These are phyloP conservation scores for Metarhizium humberi DNA, from an alignment of 2,329 filamentous ascomycete genomes.

Conservation along the genomic window DNA sequence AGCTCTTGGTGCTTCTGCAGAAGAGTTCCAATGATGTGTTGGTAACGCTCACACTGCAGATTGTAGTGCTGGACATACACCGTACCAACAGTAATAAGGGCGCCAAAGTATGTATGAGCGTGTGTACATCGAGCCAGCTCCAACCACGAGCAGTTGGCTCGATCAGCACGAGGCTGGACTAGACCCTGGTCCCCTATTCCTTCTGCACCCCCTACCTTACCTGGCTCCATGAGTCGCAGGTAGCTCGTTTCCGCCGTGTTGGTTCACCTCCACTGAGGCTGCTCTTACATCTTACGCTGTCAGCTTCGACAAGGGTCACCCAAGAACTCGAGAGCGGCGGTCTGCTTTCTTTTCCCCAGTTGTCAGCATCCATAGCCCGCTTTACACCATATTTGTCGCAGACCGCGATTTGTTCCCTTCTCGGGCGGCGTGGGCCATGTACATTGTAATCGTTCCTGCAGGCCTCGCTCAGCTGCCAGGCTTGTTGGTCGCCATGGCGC, in stretches of 20 bases:
- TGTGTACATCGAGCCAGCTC: background rate
- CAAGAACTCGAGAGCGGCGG: constrained; percentile 2
- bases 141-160: background rate
- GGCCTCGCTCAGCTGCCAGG: constrained; percentile 6
- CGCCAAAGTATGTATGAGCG: background rate
- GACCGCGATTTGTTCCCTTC: constrained; percentile 4
- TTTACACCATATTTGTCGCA: constrained; percentile 4
- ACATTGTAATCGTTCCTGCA: constrained; percentile 1
- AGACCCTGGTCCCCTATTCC: background rate
- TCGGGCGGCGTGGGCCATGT: constrained; percentile 5
- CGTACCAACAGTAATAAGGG: background rate
- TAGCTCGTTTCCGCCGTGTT: constrained; percentile 5
- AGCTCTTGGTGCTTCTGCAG: background rate
- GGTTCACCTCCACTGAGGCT: constrained; percentile 8
- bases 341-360: background rate
- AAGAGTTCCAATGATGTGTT: background rate
- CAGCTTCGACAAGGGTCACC: constrained; percentile 7
- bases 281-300: constrained; percentile 5
- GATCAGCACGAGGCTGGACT: constrained; percentile 1
- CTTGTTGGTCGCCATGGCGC: constrained; percentile 8
- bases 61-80: background rate
- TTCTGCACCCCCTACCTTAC: background rate
- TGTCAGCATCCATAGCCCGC: constrained; percentile 4
- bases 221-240: constrained; percentile 1
- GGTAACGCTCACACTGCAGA: background rate